Conservation (phyloP, 345 rosid species). For the Excoecaria cochinchinensis region DNA sequence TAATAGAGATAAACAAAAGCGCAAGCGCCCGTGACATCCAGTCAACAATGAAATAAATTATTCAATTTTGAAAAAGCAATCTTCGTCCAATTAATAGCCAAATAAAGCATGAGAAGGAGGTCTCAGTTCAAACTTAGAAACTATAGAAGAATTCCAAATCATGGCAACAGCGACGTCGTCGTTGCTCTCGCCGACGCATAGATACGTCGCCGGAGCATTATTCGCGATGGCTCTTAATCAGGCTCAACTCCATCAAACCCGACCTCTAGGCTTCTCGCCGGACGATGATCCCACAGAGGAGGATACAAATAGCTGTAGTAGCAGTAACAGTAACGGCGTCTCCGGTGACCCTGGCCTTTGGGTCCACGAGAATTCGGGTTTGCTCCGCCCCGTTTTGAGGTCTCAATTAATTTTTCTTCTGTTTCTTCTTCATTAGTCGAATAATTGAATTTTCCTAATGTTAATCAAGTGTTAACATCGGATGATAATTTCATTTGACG, state of each 20-base stretch:
- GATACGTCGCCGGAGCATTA: constrained; percentile 77
- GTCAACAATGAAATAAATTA: too few species aligned
- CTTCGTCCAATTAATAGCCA: too few species aligned
- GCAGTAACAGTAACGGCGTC: constrained; percentile 56
- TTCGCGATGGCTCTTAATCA: constrained; percentile 80
- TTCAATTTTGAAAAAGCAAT: too few species aligned
- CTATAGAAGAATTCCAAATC: background rate
- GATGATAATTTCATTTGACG: background rate
- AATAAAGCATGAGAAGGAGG: too few species aligned
- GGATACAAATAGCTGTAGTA: constrained; percentile 43
- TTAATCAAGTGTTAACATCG: background rate
- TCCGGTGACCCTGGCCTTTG: constrained; percentile 79
- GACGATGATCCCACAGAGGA: constrained; percentile 28
- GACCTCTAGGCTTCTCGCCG: constrained; percentile 48
- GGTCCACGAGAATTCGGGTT: constrained; percentile 71
- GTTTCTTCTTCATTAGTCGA: background rate
- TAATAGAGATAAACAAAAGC: too few species aligned
- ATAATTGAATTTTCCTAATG: background rate
- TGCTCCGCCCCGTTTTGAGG: constrained; percentile 90
- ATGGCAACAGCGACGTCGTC: constrained; percentile 43
- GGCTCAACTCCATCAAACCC: constrained; percentile 86
- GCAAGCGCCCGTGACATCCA: too few species aligned
- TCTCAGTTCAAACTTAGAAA: background rate
- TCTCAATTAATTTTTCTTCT: constrained; percentile 9
- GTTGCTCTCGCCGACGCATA: constrained; percentile 60